Conservation (phyloP, 768 basidiomycete genomes). For the Boletus edulis region DNA sequence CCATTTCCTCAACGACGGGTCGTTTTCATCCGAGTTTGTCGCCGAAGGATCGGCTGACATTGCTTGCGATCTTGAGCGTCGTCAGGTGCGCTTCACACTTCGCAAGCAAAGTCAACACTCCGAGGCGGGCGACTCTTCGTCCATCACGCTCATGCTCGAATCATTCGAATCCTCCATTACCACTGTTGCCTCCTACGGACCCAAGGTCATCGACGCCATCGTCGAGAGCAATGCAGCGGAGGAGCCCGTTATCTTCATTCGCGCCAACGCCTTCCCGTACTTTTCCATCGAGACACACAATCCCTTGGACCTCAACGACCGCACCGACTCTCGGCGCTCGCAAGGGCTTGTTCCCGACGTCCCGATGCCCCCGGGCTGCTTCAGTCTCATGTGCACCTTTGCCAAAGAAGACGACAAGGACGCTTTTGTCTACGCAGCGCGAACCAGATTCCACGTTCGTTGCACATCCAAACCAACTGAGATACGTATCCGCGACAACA, state of each 20-base stretch:
- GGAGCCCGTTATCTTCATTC: slow-evolving; percentile 29
- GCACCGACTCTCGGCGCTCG: slow-evolving; percentile 13
- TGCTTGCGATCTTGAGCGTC: slow-evolving; percentile 36
- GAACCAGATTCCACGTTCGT: slow-evolving; percentile 21
- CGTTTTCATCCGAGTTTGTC: slow-evolving; percentile 33
- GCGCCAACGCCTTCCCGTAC: slow-evolving; percentile 31
- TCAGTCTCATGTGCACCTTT: slow-evolving; percentile 32
- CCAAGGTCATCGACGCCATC: slow-evolving; percentile 21
- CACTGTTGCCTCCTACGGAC: slow-evolving; percentile 21
- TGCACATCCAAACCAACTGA: background rate
- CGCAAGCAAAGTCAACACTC: slow-evolving; percentile 21
- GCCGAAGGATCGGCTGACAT: slow-evolving; percentile 28
- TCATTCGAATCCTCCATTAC: background rate
- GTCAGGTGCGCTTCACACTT: slow-evolving; percentile 31
- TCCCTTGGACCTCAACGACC: fast-evolving
- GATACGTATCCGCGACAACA: slow-evolving; percentile 19
- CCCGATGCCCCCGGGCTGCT: slow-evolving; percentile 28
- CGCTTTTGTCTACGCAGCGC: slow-evolving; percentile 28
- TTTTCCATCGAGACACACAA: slow-evolving; percentile 15
- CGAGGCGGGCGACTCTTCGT: background rate
- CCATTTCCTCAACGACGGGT: slow-evolving; percentile 33
- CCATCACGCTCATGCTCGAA: background rate
- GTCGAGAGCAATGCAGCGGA: slow-evolving; percentile 7
- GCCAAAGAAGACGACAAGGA: slow-evolving; percentile 20
- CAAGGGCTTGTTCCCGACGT: slow-evolving; percentile 27